Evolutionary conservation across 2,329 filamentous ascomycete species (phyloP), one percentile per base, ranked within the genome.

Genomic region (Talaromyces albobiverticillius): DNA sequence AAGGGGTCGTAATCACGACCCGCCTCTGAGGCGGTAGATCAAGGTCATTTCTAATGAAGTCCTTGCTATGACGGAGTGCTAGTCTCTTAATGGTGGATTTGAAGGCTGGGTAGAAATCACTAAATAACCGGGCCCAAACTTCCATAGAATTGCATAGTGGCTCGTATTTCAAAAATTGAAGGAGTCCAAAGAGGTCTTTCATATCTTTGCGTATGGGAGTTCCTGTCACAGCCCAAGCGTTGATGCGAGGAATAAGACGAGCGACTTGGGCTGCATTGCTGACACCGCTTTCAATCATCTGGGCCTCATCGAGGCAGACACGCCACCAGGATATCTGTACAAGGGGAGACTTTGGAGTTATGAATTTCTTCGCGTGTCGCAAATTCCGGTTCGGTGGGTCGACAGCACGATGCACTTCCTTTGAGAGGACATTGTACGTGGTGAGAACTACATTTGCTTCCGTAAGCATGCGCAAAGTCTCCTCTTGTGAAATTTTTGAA

Each of bases 231-330:
- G 88, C 91, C 94, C 94, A 97, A 2, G 90, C 87, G 71, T 96
- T 92, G 59, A 89, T 73, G 25, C 94, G 82, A 42, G 93, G 91
- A 57, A 99, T 87, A 23, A 87, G 76, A 38, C 85, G 83, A 32
- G 91, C 91, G 13, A 96, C 85, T 45, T 80, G 83, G 1, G 94
- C 92, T 25, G 93, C 89, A 61, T 90, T 86, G 62, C 85, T 92
- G 3, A 95, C 85, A 31, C 91, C 90, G 60, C 84, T 93, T 67
- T 97, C 93, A 40, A 97, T 85, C 88, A 96, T 95, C 65, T 99
- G 94, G 0, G 93, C 75, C 62, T 77, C 83, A 60, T 86, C 83
- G 23, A 86, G 74, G 62, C 81, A 84, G 1, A 95, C 83, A 40
- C 93, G 82, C 90, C 91, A 96, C 91, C 90, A 97, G 1, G 80